These are phyloP conservation scores for Sugiyamaella xylanicola DNA, from an alignment of 1,139 yeast genomes.

Conservation along the genomic window DNA sequence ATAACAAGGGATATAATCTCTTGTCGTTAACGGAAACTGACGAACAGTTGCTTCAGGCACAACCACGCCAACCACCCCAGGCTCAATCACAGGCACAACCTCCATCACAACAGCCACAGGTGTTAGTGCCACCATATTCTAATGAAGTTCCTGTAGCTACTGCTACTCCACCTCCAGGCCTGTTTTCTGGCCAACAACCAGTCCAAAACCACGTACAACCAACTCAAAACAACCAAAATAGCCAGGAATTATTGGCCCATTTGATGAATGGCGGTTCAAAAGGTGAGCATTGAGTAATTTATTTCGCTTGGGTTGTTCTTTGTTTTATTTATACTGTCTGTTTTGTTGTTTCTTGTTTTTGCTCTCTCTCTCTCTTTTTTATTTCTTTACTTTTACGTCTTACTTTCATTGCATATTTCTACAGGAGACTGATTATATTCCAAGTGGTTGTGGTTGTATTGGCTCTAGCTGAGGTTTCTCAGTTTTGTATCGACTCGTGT, in stretches of 20 bases:
- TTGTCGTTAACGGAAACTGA: constrained; percentile 14
- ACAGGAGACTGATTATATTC: constrained; percentile 12
- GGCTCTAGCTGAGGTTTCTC: background rate
- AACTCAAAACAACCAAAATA: constrained; percentile 34
- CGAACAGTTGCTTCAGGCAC: constrained; percentile 10
- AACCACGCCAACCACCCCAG: background rate
- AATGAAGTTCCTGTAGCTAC: constrained; percentile 21
- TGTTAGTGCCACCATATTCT: constrained; percentile 3
- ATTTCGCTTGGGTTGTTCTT: constrained; percentile 7
- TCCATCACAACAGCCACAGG: constrained; percentile 9
- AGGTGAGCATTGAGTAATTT: constrained; percentile 30
- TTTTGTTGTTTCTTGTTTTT: constrained; percentile 17
- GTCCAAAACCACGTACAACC: constrained; percentile 23
- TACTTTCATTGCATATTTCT: constrained; percentile 13
- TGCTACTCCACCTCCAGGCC: constrained; percentile 39
- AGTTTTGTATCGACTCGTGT: background rate
- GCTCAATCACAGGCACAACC: background rate
- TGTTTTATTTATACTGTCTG: constrained; percentile 10
- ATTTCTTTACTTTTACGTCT: constrained; percentile 1
- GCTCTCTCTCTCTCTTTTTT: constrained; percentile 9
- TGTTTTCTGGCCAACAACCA: constrained; percentile 29
- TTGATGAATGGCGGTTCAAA: constrained; percentile 40
- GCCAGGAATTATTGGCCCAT: constrained; percentile 45
- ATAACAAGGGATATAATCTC: constrained; percentile 13
- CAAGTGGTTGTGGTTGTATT: constrained; percentile 1